Percentiles rank a stretch among this genome's conserved stretches.
Evolutionary conservation across 371 early-diverging fungal genomes (phyloP).

Genomic region (Saksenaea oblongispora): DNA sequence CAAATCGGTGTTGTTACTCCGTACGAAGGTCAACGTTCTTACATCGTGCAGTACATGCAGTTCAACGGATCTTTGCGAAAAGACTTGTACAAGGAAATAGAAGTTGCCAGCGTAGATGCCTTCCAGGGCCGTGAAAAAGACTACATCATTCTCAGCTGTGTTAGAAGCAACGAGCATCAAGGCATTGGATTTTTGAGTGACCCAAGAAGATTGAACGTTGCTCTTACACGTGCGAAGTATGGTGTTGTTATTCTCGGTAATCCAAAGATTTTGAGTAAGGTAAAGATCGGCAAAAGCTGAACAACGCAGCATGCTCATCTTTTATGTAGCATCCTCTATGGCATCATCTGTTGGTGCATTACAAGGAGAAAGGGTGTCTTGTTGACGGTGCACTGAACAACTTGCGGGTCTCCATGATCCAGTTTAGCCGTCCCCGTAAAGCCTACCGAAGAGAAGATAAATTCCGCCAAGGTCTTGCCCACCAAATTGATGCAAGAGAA

Average conservation of each 20-base stretch:
- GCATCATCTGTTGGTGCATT: conserved; percentile 94
- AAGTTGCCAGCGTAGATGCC: conserved; percentile 99
- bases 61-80: conserved; percentile 86
- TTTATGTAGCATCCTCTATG: conserved; percentile 93
- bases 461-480: conserved; percentile 66
- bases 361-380: conserved; percentile 87
- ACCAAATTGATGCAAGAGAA: conserved; percentile 69
- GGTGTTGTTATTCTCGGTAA: conserved; percentile 97
- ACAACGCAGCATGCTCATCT: too few species aligned
- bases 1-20: conserved; percentile 99
- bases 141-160: conserved; percentile 97
- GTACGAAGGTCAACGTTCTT: conserved; percentile 98
- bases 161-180: conserved; percentile 96
- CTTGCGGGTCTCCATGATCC: conserved; percentile 84
- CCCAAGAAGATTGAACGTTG: conserved; percentile 97
- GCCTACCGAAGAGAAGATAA: conserved; percentile 63
- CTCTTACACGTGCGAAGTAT: conserved; percentile 95
- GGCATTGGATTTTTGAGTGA: conserved; percentile 99
- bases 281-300: conserved; percentile 12
- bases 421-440: conserved; percentile 78
- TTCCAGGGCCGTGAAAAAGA: conserved; percentile 99
- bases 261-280: conserved; percentile 90
- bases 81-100: conserved; percentile 95
- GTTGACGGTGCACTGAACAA: conserved; percentile 95
- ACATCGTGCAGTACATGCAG: conserved; percentile 93